Conservation (phyloP, 2,329 filamentous ascomycete species). For the Aspergillus nomiae region DNA sequence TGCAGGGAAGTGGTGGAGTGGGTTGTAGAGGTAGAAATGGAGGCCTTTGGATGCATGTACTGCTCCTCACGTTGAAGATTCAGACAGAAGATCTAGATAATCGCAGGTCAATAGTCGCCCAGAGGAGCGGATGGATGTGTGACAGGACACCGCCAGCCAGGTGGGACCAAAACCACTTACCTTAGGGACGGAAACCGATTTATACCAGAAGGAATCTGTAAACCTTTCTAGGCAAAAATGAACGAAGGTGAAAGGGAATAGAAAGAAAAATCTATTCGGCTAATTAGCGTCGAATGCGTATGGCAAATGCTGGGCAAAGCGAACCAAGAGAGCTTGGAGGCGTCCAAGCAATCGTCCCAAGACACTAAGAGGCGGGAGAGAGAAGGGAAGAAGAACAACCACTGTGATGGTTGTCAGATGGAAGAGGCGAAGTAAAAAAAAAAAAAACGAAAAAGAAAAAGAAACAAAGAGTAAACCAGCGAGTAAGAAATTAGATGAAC, state of each 20-base stretch:
- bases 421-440: background rate
- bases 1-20: slow-evolving; percentile 34
- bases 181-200: slow-evolving; percentile 1
- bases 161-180: background rate
- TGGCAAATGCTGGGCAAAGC: background rate
- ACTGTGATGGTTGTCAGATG: background rate
- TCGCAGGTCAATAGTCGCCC: background rate
- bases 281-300: background rate
- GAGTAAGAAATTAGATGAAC: background rate
- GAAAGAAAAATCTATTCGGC: slow-evolving; percentile 3
- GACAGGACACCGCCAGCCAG: background rate
- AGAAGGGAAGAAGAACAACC: slow-evolving; percentile 3
- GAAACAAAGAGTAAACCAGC: background rate
- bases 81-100: background rate
- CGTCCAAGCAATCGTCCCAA: background rate
- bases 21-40: slow-evolving; percentile 23
- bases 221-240: background rate
- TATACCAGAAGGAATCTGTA: background rate
- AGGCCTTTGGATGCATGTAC: slow-evolving; percentile 40
- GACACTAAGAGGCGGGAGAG: slow-evolving; percentile 8
- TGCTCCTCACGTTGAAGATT: slow-evolving; percentile 9
- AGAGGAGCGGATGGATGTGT: background rate
- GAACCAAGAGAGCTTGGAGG: slow-evolving; percentile 1
- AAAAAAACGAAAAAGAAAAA: background rate
- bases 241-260: slow-evolving; percentile 13